Conservation (phyloP, 2,329 filamentous ascomycete species). For the Capronia americana region DNA sequence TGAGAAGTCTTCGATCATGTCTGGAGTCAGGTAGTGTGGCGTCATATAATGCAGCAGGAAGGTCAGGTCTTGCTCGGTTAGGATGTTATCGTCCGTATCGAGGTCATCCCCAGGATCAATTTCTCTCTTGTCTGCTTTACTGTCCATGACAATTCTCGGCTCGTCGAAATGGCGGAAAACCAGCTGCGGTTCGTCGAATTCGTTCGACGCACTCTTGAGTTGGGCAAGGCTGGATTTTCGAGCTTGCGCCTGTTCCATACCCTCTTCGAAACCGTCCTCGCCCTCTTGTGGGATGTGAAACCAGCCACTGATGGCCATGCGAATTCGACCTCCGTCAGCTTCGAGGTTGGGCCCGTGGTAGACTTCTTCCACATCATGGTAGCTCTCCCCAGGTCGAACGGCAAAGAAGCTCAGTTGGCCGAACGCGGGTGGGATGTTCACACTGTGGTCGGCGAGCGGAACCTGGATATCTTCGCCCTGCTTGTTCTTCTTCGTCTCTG, state of each 20-base stretch:
- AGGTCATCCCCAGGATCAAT: constrained; percentile 45
- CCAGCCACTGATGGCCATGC: constrained; percentile 99
- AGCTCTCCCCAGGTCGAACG: constrained; percentile 97
- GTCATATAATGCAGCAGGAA: constrained; percentile 91
- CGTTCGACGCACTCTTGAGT: constrained; percentile 80
- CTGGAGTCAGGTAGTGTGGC: constrained; percentile 88
- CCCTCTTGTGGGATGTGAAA: constrained; percentile 96
- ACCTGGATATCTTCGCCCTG: constrained; percentile 79
- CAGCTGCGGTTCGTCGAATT: constrained; percentile 80
- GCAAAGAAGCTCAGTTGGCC: constrained; percentile 98
- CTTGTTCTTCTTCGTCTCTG: constrained; percentile 67
- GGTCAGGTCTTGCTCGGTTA: constrained; percentile 81
- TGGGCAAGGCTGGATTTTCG: constrained; percentile 91
- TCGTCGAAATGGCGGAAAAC: constrained; percentile 58
- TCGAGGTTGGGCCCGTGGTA: constrained; percentile 71
- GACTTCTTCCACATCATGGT: constrained; percentile 98
- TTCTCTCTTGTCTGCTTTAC: constrained; percentile 41
- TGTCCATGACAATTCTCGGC: constrained; percentile 45
- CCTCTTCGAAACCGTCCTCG: constrained; percentile 88
- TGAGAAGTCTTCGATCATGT: constrained; percentile 81
- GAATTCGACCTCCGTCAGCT: constrained; percentile 68
- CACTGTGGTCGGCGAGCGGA: constrained; percentile 76
- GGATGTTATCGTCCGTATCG: constrained; percentile 59
- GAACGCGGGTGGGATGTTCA: constrained; percentile 91
- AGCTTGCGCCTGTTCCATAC: constrained; percentile 85